Evolutionary conservation across 176 grass and related monocot genomes (phyloP), one percentile per base, ranked within the genome.

Genomic region (Oryza glumipatula): DNA sequence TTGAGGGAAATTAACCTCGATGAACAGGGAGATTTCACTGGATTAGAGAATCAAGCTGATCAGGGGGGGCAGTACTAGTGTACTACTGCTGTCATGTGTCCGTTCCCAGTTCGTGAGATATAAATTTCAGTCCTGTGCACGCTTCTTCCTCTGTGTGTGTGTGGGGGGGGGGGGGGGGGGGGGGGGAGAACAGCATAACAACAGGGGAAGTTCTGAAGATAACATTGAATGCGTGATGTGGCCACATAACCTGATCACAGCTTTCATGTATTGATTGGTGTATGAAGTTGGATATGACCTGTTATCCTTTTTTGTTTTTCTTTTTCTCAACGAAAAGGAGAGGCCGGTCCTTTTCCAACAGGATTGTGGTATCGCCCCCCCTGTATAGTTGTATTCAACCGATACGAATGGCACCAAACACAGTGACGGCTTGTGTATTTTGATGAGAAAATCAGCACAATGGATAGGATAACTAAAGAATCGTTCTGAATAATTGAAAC

Each of bases 191-290:
- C 4, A 16, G 19, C 14, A 32, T 9, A 32, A 52, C 48, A 74
- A 51, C 46, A 74, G 9, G 46, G 23, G 46, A 32, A 30, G 45
- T 52, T 32, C 6, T 21, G 46, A 11, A 74, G 72, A 74, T 47
- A n/a, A 21, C 80, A 74, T 11, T 61, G 65, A 47, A 48, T 17
- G 26, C 17, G 39, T 61, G 83, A 72, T 64, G 66, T 33, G 83
- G 83, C 23, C 49, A 52, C 67, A 7, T 70, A 70, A 61, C 75
- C 83, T 70, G 83, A 71, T 24, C 24, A 22, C 63, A 66, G 67
- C 24, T 11, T 46, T 28, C 73, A n/a, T 63, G 58, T 63, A 61
- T 60, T 72, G 51, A 72, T 85, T 78, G 74, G 23, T 54, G 74
- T 26, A 63, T 78, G 22, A 78, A 70, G 65, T 23, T 23, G 11